Percentiles rank a stretch among this genome's conserved stretches.
Conservation (phyloP, 2,329 filamentous ascomycete species). For the Microdochium bolleyi region DNA sequence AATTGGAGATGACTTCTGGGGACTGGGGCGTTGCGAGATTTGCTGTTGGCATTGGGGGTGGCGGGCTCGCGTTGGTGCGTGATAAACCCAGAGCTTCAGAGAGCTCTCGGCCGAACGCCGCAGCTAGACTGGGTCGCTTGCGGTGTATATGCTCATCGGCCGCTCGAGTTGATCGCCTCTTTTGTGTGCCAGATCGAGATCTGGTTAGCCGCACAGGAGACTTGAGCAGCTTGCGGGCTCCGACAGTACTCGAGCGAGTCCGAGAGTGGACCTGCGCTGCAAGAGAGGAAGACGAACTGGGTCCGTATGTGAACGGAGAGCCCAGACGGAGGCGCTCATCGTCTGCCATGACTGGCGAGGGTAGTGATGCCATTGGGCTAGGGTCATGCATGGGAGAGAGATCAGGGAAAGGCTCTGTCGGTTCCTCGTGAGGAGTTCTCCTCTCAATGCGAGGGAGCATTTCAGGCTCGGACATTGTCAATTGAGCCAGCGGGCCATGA, state of each 20-base stretch:
- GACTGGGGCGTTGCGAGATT: slow-evolving; percentile 4
- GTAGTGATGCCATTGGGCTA: not conserved
- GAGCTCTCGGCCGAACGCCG: slow-evolving; percentile 43
- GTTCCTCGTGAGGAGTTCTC: slow-evolving; percentile 2
- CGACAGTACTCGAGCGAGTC: slow-evolving; percentile 40
- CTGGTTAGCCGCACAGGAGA: slow-evolving; percentile 43
- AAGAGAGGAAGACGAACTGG: slow-evolving; percentile 46
- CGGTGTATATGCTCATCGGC: slow-evolving; percentile 33
- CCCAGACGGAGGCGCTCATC: slow-evolving; percentile 32
- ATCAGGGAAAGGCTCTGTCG: slow-evolving; percentile 1
- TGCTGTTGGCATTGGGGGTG: not conserved
- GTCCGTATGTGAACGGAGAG: slow-evolving; percentile 53
- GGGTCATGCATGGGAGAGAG: not conserved
- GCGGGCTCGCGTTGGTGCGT: not conserved
- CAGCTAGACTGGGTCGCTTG: slow-evolving; percentile 46
- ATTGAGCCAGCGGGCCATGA: slow-evolving; percentile 50
- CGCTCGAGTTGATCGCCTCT: slow-evolving; percentile 42
- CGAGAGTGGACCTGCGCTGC: slow-evolving; percentile 28
- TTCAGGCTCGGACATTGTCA: slow-evolving; percentile 37
- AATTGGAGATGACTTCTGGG: slow-evolving; percentile 3
- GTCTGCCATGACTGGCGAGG: not conserved
- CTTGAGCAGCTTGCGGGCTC: slow-evolving; percentile 39
- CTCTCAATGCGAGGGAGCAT: slow-evolving; percentile 6
- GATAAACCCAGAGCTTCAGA: slow-evolving; percentile 15
- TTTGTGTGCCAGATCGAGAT: slow-evolving; percentile 45